Percentiles rank a stretch among this genome's conserved stretches.
Conservation (phyloP, 108 stramenopile genomes). For the Fragilariopsis cylindrus region DNA sequence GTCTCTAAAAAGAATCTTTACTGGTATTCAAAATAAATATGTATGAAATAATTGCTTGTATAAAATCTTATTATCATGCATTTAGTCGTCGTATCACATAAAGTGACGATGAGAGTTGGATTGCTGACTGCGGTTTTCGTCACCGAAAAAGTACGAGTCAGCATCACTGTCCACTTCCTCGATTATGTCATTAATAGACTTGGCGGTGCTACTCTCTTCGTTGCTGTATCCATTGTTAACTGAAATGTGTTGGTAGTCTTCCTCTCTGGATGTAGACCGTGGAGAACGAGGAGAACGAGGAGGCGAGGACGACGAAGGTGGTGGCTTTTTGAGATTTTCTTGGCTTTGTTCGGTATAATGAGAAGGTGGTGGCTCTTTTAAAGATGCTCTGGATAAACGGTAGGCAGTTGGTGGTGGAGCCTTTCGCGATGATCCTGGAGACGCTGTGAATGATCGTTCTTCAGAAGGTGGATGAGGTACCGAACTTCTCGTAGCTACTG, state of each 20-base stretch:
- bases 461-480: background rate
- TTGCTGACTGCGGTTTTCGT: background rate
- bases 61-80: too few species aligned
- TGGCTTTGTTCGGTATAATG: background rate
- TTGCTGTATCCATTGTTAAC: background rate
- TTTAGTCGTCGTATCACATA: background rate
- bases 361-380: constrained; percentile 7
- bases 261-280: background rate
- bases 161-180: background rate
- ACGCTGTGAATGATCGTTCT: background rate
- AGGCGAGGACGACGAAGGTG: background rate
- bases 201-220: background rate
- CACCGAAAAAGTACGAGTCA: background rate
- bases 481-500: background rate
- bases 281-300: background rate
- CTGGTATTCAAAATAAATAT: too few species aligned
- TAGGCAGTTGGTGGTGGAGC: constrained; percentile 6
- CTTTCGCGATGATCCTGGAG: background rate
- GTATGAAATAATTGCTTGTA: too few species aligned
- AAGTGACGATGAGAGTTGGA: background rate
- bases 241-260: background rate
- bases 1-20: too few species aligned
- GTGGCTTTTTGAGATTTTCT: constrained; percentile 2
- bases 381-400: background rate
- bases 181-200: constrained; percentile 7